phyloP scores from a whole-genome alignment of 345 rosid genomes.

The Dovyalis caffra region DNA sequence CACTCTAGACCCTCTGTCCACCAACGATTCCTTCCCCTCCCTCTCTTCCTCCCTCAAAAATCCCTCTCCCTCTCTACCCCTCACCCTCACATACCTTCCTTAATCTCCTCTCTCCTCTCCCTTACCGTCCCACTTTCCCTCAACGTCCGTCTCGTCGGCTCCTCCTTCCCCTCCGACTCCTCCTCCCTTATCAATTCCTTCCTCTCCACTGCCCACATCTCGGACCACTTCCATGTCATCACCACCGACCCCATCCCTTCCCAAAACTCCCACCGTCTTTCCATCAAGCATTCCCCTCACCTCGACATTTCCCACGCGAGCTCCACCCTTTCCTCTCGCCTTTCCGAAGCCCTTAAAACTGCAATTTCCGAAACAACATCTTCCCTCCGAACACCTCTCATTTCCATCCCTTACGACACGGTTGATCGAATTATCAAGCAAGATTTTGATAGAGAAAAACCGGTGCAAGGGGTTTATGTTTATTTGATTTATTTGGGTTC shows the following conservation, averaged over 20 bases:
- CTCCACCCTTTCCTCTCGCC: conserved; percentile 27
- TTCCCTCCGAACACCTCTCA: conserved; percentile 62
- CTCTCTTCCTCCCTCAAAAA: conserved; percentile 26
- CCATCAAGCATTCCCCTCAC: conserved; percentile 31
- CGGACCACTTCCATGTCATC: conserved; percentile 35
- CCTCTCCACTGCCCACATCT: conserved; percentile 18
- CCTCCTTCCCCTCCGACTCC: conserved; percentile 27
- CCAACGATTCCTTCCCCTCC: conserved; percentile 46
- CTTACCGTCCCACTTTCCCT: conserved; percentile 24
- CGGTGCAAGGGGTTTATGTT: conserved; percentile 62
- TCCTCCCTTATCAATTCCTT: conserved; percentile 23
- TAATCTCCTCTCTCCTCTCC: conserved; percentile 28
- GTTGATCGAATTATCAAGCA: conserved; percentile 57
- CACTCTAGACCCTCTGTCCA: conserved; percentile 54
- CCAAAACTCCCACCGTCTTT: conserved; percentile 20
- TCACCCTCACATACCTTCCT: conserved; percentile 8
- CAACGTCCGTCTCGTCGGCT: conserved; percentile 30
- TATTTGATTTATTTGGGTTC: conserved; percentile 69
- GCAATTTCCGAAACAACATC: conserved; percentile 42
- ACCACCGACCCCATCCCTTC: conserved; percentile 17
- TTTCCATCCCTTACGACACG: conserved; percentile 46
- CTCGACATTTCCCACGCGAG: conserved; percentile 25
- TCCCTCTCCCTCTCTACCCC: conserved; percentile 19
- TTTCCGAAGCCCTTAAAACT: conserved; percentile 44
- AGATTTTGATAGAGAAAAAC: conserved; percentile 66